Base-by-base conservation (phyloP, 768 basidiomycete species). In the Fomitopsis serialis region DNA sequence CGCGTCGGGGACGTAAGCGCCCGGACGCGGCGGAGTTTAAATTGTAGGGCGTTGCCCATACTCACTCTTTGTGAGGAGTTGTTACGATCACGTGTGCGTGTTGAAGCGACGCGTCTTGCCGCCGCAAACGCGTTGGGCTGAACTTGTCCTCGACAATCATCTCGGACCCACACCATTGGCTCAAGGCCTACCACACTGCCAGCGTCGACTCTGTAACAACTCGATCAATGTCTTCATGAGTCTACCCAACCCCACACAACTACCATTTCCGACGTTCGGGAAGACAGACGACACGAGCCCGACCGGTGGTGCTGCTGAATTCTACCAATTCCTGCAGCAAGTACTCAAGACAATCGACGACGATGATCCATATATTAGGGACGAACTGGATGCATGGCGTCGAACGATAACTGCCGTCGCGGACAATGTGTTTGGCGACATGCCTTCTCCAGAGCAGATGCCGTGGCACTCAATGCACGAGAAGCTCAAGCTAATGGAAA, bases 381-480 rank as follows among this genome's bases (percentile, higher is more conserved):
- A 29, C 52, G 21, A 50, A 25, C 13, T 48, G 35, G 21, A 44
- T 36, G 3, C 32, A 17, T 37, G 45, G n/a, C 49, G 34, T 8
- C 17, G 17, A 40, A 25, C 56, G 54, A 57, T 61, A 2, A 15
- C 44, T 1, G 54, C 73, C 0, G 68, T 85, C 22, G 73, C 80
- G 1, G 79, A 83, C 43, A 73, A 78, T 54, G 74, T 80, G 58
- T 73, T 82, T 40, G 70, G 70, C 5, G 63, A 72, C 12, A 82
- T 88, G 62, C 82, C 82, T n/a, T 68, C 75, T 10, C 76, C 80
- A n/a, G 70, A 70, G 22, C 65, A 70, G 29, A 69, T 76, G 23
- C 66, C 72, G 2, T 87, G 84, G 80, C 70, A 69, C 40, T 73
- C 75, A 11, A 73, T 81, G 58, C 74, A 80, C 58, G 83, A 85